Base-by-base conservation (phyloP, 495 filamentous ascomycete species). In the Rostrohypoxylon terebratum region DNA sequence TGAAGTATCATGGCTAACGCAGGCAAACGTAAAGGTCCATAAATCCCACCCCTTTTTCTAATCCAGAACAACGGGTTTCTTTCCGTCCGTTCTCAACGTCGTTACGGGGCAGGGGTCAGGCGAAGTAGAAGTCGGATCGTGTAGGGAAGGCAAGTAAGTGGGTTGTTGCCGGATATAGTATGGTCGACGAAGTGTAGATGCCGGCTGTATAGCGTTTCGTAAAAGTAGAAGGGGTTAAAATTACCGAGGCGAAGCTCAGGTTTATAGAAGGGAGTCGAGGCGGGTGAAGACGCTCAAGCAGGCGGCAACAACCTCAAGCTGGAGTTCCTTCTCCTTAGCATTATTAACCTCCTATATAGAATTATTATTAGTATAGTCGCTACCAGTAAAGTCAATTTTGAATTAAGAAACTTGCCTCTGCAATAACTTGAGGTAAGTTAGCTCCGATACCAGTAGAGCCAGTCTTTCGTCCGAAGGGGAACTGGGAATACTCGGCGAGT, bases 231-330 rank as follows among this genome's bases (percentile, higher is more conserved):
- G 57, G 18, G 31, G 38, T 62, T 18, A 53, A 58, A 45, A 45
- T 1, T 21, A 18, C 28, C 28, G 28, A 28, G 38, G 40, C 38
- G 16, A 34, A 33, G 5, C 44, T 18, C 40, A 33, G 10, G 50
- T 63, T 88, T 86, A 97, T 77, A 98, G 90, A 57, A 97, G 85
- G 18, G 95, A 98, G 84, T 98, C 95, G 75, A 98, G 90, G 81
- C 95, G 88, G 63, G 95, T 98, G 80, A 97, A 98, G 75, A 98
- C 95, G 83, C 91, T 97, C 80, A 98, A 85, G 81, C 94, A 97
- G 67, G 95, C 95, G 53, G 95, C 94, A 58, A 98, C 92, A 75
- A 98, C 96, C 88, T 99, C 96, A 74, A 99, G 84, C 76, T 99
- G 96, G 69, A 99, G 86, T 75, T 99, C 96, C 81, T 91, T 96